A percentile compares a stretch with the other conserved stretches of the same genome.
phyloP scores from a whole-genome alignment of 768 basidiomycete species.

The Russula emetica region DNA sequence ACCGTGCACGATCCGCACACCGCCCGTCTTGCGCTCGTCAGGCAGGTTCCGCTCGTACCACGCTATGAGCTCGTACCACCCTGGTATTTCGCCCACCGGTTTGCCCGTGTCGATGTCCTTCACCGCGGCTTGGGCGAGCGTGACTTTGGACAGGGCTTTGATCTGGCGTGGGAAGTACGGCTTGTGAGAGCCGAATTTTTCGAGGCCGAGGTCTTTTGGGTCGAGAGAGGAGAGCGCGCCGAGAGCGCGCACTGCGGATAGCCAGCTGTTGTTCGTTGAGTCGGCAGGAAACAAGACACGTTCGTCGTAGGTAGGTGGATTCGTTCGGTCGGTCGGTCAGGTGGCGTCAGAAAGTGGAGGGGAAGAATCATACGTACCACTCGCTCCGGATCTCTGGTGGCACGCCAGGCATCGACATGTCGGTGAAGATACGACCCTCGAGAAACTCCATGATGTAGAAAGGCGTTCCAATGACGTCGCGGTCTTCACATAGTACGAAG shows the following conservation, averaged over 20 bases:
- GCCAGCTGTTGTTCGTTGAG: constrained; percentile 54
- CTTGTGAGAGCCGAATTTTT: constrained; percentile 64
- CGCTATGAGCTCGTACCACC: constrained; percentile 60
- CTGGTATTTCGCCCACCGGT: constrained; percentile 67
- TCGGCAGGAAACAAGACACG: too few relatives aligned
- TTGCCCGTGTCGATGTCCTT: constrained; percentile 60
- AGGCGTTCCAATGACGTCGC: constrained; percentile 71
- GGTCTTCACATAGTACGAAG: constrained; percentile 78
- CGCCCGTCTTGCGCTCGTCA: constrained; percentile 70
- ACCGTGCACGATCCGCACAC: constrained; percentile 88
- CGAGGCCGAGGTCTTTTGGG: constrained; percentile 63
- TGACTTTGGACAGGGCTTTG: constrained; percentile 79
- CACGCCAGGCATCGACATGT: constrained; percentile 70
- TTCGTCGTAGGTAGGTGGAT: not conserved
- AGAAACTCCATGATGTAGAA: constrained; percentile 98
- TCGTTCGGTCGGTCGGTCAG: not conserved
- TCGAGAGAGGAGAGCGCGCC: constrained; percentile 61
- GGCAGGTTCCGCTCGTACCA: constrained; percentile 79
- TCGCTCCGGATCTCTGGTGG: constrained; percentile 56
- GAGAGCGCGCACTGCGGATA: constrained; percentile 68
- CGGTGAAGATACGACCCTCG: constrained; percentile 90
- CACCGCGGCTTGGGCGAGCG: constrained; percentile 67
- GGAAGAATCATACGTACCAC: constrained; percentile 47
- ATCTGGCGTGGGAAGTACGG: constrained; percentile 94
- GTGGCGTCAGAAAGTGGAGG: not conserved